Base-by-base conservation (phyloP, 1,284 basidiomycete species). In the Sanguinoderma infundibulare region DNA sequence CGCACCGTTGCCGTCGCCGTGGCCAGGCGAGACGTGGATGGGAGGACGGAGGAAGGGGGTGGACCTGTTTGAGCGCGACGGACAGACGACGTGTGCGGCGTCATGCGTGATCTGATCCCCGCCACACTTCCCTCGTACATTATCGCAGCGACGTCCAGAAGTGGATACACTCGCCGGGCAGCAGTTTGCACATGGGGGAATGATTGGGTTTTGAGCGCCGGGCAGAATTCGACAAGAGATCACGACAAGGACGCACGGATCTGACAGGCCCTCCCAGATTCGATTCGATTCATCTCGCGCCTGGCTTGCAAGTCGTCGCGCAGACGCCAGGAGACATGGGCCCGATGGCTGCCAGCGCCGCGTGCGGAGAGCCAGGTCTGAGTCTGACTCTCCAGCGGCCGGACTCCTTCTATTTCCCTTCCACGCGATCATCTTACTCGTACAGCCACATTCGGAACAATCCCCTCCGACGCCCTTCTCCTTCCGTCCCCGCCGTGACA, bases 381-480 rank as follows among this genome's bases (percentile, higher is more conserved):
- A n/a, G n/a, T n/a, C n/a, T n/a, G n/a, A n/a, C n/a, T n/a, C n/a
- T n/a, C n/a, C n/a, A n/a, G 39, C 55, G 30, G 59, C 60, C 63
- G 52, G 56, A 34, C 57, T 22, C 50, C 61, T 66, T 66, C 64
- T 61, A 66, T 66, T 66, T 66, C 59, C 64, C 61, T 53, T 66
- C 61, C 59, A 24, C 60, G 35, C 58, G 57, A 65, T 59, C 59
- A 57, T 46, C 35, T 36, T 52, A 46, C 34, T 39, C 38, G 62
- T 65, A 65, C 64, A 65, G 64, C 64, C 64, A 65, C 64, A 58
- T 55, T 54, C 64, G 61, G 59, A 62, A 63, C 61, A 63, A 39
- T 34, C 57, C 57, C 55, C 59, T 28, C 63, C 66, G 53, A 55
- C 53, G 50, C 44, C 53, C 55, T 55, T 42, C 40, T 40, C 52